Conservation (phyloP, 73 alveolate species). For the Uronychia binucleata region DNA sequence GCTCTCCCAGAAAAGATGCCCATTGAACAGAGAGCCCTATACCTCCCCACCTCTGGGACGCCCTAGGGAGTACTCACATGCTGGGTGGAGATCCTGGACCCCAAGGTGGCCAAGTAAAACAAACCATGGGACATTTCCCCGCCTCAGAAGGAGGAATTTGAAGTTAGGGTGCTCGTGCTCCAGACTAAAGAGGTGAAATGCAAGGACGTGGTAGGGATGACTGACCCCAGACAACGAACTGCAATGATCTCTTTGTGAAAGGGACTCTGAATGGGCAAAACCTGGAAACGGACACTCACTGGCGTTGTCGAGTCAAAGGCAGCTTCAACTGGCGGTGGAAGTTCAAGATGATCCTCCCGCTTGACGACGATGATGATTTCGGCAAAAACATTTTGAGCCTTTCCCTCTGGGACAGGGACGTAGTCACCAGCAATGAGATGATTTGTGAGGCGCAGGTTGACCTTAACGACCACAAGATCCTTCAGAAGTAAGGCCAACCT, state of each 20-base stretch:
- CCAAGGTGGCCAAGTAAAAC: conserved; percentile 45
- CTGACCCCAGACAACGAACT: conserved; percentile 5
- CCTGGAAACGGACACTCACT: conserved; percentile 81
- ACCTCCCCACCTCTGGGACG: conserved; percentile 22
- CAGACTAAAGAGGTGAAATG: conserved; percentile 51
- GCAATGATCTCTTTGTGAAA: conserved; percentile 77
- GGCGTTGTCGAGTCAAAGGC: conserved; percentile 77
- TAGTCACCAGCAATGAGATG: conserved; percentile 76
- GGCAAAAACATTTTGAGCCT: conserved; percentile 67
- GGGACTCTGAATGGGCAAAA: conserved; percentile 51
- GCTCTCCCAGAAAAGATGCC: conserved; percentile 67
- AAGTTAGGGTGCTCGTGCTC: conserved; percentile 72
- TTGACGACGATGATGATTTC: conserved; percentile 73
- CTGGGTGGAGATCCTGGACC: conserved; percentile 59
- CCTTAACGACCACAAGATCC: conserved; percentile 64
- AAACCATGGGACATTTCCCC: conserved; percentile 51
- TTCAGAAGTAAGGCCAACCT: conserved; percentile 46
- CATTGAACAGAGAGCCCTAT: conserved; percentile 71
- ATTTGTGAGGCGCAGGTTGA: conserved; percentile 66
- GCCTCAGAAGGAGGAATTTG: conserved; percentile 54
- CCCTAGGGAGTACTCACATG: conserved; percentile 62
- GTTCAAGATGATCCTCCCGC: conserved; percentile 59
- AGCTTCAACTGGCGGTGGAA: conserved; percentile 87
- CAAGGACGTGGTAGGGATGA: not conserved
- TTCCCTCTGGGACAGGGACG: conserved; percentile 77